Base-by-base conservation (phyloP, 2,329 filamentous ascomycete species). In the Penicillium sp. region DNA sequence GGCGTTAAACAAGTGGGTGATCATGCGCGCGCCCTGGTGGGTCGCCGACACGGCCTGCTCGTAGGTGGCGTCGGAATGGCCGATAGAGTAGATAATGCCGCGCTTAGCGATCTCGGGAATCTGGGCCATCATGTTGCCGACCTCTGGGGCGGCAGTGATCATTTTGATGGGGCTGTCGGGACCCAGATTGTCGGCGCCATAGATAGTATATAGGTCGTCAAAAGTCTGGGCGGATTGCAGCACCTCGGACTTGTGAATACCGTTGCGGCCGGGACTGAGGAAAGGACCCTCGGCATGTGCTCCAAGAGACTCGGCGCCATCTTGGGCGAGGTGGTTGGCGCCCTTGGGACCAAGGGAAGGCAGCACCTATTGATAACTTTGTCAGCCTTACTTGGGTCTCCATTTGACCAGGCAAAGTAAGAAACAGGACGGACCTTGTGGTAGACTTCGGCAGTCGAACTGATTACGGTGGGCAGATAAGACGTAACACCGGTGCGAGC, bases 271-370 rank as follows among this genome's bases (percentile, higher is more conserved):
- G 0, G 88, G 86, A 64, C 79, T 89, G 50, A 96, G 79, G 73
- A 96, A 96, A 0, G 92, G 92, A 0, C 92, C 92, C 78, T 96
- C 92, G 68, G 89, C 88, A 67, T 96, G 92, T 3, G 91, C 91
- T 28, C 92, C 92, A 13, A 96, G 82, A 0, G 89, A 94, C 74
- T 96, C 91, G 44, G 90, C 85, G 42, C 92, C 92, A 57, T 89
- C 83, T 38, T 69, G 61, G 31, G 89, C 76, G 47, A 80, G 70
- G 57, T 88, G 82, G 13, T 70, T 64, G 52, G 71, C 68, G 15
- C 86, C 86, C 0, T 87, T 89, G 0, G 90, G 89, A 0, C 85
- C 89, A 10, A 96, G 82, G 64, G 86, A 87, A 15, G 89, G 90
- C 15, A 96, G 81, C 8, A 87, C 73, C 65, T 75, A 49, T n/a